Base-by-base conservation (phyloP, 371 early-diverging fungal species). In the Apophysomyces sp. region DNA sequence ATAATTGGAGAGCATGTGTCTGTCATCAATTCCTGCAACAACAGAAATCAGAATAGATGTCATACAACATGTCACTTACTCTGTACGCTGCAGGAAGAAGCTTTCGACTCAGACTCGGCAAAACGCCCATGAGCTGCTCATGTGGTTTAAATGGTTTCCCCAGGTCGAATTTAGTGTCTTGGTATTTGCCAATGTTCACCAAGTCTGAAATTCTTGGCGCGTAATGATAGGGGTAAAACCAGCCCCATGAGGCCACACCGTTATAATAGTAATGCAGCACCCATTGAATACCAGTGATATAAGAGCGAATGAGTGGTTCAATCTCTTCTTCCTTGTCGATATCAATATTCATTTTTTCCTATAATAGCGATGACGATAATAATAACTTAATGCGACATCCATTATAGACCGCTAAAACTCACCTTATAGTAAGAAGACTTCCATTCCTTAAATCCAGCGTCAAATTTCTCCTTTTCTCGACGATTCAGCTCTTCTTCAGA, bases 191-290 rank as follows among this genome's bases (percentile, higher is more conserved):
- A 62, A 93, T 63, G 53, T 89, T 69, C 3, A 71, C 77, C 6
- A 89, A 55, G 68, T 89, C 89, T 28, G 92, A 87, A 49, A 99
- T 93, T 76, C 96, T 96, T 32, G 99, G 99, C 5, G 99, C 94
- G 77, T 98, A 99, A 72, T 99, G 98, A 77, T 92, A 95, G 3
- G 98, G 98, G 69, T 94, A 99, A 82, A 92, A 99, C 97, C 97
- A 99, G 13, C 90, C 92, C 99, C 99, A 99, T 2, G 95, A 94
- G 12, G 91, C 92, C 13, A 94, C 93, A 40, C 98, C 99, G 34
- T 87, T 78, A 74, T 95, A 97, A 73, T 99, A 99, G 74, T 99
- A 99, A 58, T 83, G 77, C 21, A 98, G 84, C 9, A 98, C 95
- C 99, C 99, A 99, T 71, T 97, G 96, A 55, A 98, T 76, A 16